These are phyloP conservation scores for Pilobolus umbonatus DNA, from an alignment of 192 early-diverging fungal species.

Conservation along the genomic window DNA sequence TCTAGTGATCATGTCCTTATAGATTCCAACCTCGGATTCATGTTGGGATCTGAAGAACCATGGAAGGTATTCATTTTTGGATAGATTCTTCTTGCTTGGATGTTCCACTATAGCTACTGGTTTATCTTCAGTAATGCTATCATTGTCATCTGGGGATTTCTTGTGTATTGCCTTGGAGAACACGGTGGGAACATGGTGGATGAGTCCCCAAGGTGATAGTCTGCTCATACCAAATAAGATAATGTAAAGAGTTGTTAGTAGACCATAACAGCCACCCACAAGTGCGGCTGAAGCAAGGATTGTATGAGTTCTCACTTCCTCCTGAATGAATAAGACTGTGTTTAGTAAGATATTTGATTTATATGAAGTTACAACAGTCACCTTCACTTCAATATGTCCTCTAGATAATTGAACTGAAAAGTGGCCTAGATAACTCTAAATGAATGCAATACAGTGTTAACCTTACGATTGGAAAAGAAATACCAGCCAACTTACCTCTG, in stretches of 20 bases:
- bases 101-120: too few relatives aligned
- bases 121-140: too few relatives aligned
- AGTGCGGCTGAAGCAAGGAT: constrained; percentile 19
- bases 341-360: background rate
- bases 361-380: background rate
- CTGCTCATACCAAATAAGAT: constrained; percentile 28
- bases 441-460: background rate
- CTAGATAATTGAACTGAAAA: constrained; percentile 13
- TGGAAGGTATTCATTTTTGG: too few relatives aligned
- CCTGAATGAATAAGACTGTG: constrained; percentile 5
- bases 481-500: background rate
- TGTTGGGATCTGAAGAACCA: too few relatives aligned
- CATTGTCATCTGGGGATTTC: too few relatives aligned
- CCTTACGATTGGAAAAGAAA: background rate
- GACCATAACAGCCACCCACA: constrained; percentile 25
- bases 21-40: too few relatives aligned
- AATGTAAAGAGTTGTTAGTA: constrained; percentile 23
- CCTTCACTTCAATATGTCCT: constrained; percentile 15
- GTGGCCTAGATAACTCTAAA: constrained; percentile 14
- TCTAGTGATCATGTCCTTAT: too few relatives aligned
- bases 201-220: constrained; percentile 25
- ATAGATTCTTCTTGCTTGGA: too few relatives aligned
- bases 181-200: constrained; percentile 21
- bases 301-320: constrained; percentile 25
- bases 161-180: too few relatives aligned